Percentiles rank a stretch among this genome's conserved stretches.
Evolutionary conservation across 2,329 filamentous ascomycete genomes (phyloP).

Genomic region (Aspergillus melleus): DNA sequence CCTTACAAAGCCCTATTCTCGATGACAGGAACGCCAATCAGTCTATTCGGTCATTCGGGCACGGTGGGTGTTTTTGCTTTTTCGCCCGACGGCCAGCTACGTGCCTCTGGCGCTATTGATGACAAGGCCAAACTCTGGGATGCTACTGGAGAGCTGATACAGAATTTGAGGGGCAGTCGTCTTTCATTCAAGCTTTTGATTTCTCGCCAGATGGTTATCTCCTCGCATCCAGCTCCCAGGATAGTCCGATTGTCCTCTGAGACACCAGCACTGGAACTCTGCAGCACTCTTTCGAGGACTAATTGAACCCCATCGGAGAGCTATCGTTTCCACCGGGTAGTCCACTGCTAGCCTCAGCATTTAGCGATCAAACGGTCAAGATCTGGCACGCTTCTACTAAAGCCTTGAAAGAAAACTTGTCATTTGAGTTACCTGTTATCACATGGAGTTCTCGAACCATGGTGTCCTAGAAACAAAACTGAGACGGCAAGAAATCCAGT

Average conservation of each 20-base stretch:
- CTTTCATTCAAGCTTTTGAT: no score
- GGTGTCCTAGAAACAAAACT: conserved; percentile 9
- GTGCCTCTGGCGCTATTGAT: not conserved
- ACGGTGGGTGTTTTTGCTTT: not conserved
- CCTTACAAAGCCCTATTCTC: no score
- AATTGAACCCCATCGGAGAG: not conserved
- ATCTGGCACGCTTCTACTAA: conserved; percentile 18
- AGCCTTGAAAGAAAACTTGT: conserved; percentile 1
- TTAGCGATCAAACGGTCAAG: conserved; percentile 4
- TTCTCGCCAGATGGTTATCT: no score
- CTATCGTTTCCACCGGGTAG: not conserved
- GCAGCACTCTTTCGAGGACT: not conserved
- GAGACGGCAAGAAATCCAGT: not conserved
- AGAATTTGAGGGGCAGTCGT: no score
- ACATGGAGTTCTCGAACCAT: conserved; percentile 10
- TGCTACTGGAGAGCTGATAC: not conserved
- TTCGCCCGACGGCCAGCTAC: not conserved
- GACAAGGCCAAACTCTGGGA: not conserved
- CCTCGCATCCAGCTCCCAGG: not conserved
- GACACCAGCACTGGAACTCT: not conserved
- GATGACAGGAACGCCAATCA: no score
- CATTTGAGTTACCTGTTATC: conserved; percentile 1
- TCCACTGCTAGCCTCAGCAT: not conserved
- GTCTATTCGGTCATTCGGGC: not conserved
- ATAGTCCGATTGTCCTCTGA: not conserved